Conservation (phyloP, 176 grass and related monocot genomes). For the Coix lacrymajobi region DNA sequence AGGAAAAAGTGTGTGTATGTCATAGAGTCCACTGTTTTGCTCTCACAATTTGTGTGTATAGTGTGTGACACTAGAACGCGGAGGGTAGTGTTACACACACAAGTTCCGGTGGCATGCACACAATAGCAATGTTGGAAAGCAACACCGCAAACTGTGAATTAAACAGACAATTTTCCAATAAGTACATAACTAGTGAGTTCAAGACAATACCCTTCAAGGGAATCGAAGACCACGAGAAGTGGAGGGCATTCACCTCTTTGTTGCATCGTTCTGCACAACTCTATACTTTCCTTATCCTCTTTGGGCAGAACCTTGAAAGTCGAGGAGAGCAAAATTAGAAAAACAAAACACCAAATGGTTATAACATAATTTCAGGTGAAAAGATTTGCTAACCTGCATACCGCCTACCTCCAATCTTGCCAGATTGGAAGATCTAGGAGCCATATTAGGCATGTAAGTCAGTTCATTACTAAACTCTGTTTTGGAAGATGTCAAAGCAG, state of each 20-base stretch:
- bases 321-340: constrained; percentile 2
- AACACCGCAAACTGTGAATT: not conserved
- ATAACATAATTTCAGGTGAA: not conserved
- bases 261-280: constrained; percentile 68
- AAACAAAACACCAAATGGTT: not conserved
- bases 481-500: constrained; percentile 58
- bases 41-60: not conserved
- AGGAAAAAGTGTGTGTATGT: not conserved
- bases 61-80: not conserved
- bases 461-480: constrained; percentile 81
- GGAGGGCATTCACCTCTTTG: constrained; percentile 81
- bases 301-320: constrained; percentile 61
- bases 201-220: constrained; percentile 57
- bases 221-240: constrained; percentile 82
- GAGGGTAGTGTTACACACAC: not conserved
- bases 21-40: not conserved
- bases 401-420: constrained; percentile 68
- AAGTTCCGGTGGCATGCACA: not conserved
- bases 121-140: not conserved
- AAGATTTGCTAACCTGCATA: constrained; percentile 66
- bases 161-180: not conserved
- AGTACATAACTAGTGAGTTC: not conserved
- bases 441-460: constrained; percentile 60
- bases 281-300: constrained; percentile 75
- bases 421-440: constrained; percentile 54